These are phyloP conservation scores for Desmodesmus armatus DNA, from an alignment of 139 green algal genomes.

Conservation along the genomic window DNA sequence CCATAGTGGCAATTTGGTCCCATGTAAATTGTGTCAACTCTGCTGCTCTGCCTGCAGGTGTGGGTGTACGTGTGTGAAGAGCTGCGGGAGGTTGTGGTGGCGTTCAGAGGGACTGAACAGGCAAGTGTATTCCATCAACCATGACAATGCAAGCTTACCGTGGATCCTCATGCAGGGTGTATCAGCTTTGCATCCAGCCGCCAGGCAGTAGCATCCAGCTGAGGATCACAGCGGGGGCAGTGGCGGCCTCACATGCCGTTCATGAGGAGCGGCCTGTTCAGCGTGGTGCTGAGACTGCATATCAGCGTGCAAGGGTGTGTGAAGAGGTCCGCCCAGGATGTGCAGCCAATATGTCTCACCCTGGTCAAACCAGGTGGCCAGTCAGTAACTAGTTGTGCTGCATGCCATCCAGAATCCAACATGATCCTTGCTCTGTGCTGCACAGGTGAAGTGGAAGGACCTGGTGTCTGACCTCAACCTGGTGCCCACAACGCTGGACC, in stretches of 20 bases:
- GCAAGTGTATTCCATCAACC: too few relatives aligned
- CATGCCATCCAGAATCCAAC: background rate
- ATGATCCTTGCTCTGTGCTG: background rate
- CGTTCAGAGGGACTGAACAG: constrained; percentile 88
- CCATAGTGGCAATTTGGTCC: background rate
- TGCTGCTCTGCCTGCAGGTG: constrained; percentile 50
- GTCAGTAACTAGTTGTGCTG: background rate
- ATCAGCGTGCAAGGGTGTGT: too few relatives aligned
- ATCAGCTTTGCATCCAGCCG: too few relatives aligned
- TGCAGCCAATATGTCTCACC: too few relatives aligned
- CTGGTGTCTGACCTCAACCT: constrained; percentile 82
- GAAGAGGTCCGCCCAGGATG: too few relatives aligned
- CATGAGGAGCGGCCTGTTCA: too few relatives aligned
- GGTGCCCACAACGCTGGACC: constrained; percentile 65
- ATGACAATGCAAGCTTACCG: too few relatives aligned
- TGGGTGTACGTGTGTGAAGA: constrained; percentile 73
- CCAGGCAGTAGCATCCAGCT: too few relatives aligned
- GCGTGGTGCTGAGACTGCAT: too few relatives aligned
- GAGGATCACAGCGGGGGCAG: too few relatives aligned
- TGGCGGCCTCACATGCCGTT: too few relatives aligned
- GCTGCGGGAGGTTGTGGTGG: constrained; percentile 63
- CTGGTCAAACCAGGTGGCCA: background rate
- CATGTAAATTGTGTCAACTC: background rate
- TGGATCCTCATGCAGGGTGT: too few relatives aligned
- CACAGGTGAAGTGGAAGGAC: constrained; percentile 83